phyloP scores from a whole-genome alignment of 768 basidiomycete species.

The Leucocoprinus leucothites region DNA sequence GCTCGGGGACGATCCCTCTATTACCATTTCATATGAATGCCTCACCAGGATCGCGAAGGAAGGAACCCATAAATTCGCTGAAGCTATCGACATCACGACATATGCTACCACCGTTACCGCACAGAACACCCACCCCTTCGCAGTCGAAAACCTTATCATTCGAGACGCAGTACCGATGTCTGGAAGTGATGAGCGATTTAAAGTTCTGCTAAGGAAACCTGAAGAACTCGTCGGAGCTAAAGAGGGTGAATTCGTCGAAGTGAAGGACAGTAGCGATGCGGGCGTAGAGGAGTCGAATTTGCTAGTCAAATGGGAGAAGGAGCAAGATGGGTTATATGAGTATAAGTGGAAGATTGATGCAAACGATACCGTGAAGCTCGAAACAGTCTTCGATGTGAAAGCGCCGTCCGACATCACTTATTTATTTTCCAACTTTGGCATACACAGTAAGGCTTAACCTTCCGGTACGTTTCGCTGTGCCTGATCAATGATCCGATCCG shows the following conservation, averaged over 20 bases:
- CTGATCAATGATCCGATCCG: too few species aligned
- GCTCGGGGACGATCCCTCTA: slow-evolving; percentile 45
- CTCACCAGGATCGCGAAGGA: slow-evolving; percentile 32
- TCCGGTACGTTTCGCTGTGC: too few species aligned
- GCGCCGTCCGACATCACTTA: slow-evolving; percentile 1
- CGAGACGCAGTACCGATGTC: slow-evolving; percentile 43
- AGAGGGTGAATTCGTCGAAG: slow-evolving; percentile 31
- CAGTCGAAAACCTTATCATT: slow-evolving; percentile 40
- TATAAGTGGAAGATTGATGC: slow-evolving; percentile 32
- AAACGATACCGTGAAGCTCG: slow-evolving; percentile 26
- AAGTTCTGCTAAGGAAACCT: slow-evolving; percentile 45
- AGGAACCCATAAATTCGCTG: slow-evolving; percentile 40
- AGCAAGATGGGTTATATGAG: slow-evolving; percentile 38
- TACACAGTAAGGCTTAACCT: too few species aligned
- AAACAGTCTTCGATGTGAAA: slow-evolving; percentile 45
- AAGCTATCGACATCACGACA: slow-evolving; percentile 39
- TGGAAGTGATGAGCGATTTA: slow-evolving; percentile 32
- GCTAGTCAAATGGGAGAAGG: slow-evolving; percentile 19
- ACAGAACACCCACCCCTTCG: slow-evolving; percentile 46
- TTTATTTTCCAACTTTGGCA: not conserved
- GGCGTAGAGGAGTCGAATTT: slow-evolving; percentile 17
- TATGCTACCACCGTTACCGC: slow-evolving; percentile 43
- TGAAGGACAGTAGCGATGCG: not conserved
- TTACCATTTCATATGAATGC: slow-evolving; percentile 43
- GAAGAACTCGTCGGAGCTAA: slow-evolving; percentile 41